phyloP scores from a whole-genome alignment of 2,329 filamentous ascomycete genomes.

The Aotearoamyces nothofagi region DNA sequence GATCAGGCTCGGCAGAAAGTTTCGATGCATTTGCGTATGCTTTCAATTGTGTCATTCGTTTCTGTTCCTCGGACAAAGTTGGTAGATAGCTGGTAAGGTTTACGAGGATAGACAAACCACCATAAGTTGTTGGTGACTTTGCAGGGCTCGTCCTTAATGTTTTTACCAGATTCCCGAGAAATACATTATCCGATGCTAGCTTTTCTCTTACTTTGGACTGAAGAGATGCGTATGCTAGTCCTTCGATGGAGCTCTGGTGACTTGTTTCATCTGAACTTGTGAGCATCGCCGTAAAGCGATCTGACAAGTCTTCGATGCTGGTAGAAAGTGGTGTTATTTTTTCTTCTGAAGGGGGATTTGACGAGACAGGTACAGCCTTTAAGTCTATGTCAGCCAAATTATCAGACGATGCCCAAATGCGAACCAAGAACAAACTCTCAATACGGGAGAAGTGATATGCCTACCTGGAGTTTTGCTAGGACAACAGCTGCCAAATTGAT shows the following conservation, averaged over 20 bases:
- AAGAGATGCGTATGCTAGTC: constrained; percentile 80
- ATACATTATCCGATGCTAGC: constrained; percentile 49
- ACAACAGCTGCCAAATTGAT: constrained; percentile 58
- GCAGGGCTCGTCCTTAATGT: constrained; percentile 41
- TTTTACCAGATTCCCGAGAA: constrained; percentile 57
- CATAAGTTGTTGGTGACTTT: constrained; percentile 64
- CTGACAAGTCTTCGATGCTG: constrained; percentile 49
- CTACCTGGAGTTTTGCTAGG: constrained; percentile 54
- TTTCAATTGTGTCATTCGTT: constrained; percentile 82
- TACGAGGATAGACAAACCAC: constrained; percentile 68
- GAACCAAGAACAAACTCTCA: no score
- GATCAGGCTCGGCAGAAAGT: constrained; percentile 42
- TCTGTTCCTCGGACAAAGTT: constrained; percentile 72
- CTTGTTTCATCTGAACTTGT: constrained; percentile 38
- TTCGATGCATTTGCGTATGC: constrained; percentile 83
- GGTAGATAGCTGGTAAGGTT: constrained; percentile 78
- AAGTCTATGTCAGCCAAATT: constrained; percentile 17
- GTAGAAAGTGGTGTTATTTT: constrained; percentile 33
- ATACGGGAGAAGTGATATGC: neutral
- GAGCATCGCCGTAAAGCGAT: constrained; percentile 52
- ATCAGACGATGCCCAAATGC: constrained; percentile 5
- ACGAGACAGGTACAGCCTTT: constrained; percentile 18
- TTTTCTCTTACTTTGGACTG: constrained; percentile 75
- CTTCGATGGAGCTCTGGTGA: constrained; percentile 67
- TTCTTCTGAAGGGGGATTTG: constrained; percentile 19